Conservation (phyloP, 164 flowering plant species). For the Vitis cinerea region DNA sequence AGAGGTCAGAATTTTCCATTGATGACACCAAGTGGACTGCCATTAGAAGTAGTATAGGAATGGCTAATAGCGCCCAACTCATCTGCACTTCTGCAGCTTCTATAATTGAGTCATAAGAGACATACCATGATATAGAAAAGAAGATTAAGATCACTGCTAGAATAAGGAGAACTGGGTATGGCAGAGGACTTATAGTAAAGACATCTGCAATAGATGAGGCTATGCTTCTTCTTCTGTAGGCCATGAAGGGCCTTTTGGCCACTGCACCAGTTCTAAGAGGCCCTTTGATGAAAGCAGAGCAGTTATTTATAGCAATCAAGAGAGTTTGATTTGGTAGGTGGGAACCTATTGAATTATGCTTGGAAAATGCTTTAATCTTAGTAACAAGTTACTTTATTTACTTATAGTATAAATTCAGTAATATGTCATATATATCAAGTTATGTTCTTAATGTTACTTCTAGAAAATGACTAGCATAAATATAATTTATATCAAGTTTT, state of each 20-base stretch:
- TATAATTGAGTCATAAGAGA: slow-evolving; percentile 36
- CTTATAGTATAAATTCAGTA: too few species aligned
- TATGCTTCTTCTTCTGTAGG: slow-evolving; percentile 30
- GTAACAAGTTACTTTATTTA: too few species aligned
- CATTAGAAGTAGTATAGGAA: slow-evolving; percentile 51
- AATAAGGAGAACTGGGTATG: slow-evolving; percentile 75
- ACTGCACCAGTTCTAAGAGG: background rate
- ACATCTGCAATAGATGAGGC: slow-evolving; percentile 42
- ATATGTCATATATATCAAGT: too few species aligned
- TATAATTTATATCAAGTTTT: too few species aligned
- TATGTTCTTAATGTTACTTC: too few species aligned
- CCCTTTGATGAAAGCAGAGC: too few species aligned
- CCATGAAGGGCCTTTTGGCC: slow-evolving; percentile 3
- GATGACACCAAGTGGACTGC: slow-evolving; percentile 56
- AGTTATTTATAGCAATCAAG: background rate
- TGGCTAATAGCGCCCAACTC: slow-evolving; percentile 51
- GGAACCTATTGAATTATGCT: background rate
- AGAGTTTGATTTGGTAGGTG: background rate
- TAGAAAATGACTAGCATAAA: too few species aligned
- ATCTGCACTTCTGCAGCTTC: slow-evolving; percentile 49
- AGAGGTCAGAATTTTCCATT: slow-evolving; percentile 41
- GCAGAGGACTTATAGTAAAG: slow-evolving; percentile 63
- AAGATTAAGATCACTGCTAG: slow-evolving; percentile 52
- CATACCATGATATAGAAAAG: slow-evolving; percentile 55
- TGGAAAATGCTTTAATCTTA: too few species aligned